phyloP scores from a whole-genome alignment of 2,329 filamentous ascomycete genomes.

The Scopulariopsis brevicaulis region DNA sequence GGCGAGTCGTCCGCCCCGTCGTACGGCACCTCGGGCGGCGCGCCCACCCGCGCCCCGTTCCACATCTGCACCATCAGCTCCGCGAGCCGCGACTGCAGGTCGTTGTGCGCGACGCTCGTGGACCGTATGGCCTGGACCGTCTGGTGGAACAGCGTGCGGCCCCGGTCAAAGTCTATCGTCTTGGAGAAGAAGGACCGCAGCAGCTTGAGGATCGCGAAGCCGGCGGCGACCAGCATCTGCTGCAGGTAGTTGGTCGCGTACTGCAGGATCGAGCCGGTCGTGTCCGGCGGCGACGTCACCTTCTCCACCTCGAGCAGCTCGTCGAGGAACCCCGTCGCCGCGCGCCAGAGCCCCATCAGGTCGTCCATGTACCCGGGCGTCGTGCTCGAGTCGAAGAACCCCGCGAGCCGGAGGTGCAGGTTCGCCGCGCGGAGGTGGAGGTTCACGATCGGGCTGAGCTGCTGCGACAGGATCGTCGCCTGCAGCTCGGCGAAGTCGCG shows the following conservation, averaged over 20 bases:
- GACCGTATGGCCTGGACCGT: conserved; percentile 60
- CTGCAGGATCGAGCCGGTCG: conserved; percentile 43
- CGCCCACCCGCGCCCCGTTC: conserved; percentile 54
- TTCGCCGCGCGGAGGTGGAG: conserved; percentile 63
- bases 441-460: conserved; percentile 44
- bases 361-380: conserved; percentile 64
- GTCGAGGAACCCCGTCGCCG: conserved; percentile 59
- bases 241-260: conserved; percentile 68
- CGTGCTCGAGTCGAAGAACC: conserved; percentile 69
- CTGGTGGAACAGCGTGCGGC: conserved; percentile 57
- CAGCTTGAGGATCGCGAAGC: conserved; percentile 67
- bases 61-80: conserved; percentile 84
- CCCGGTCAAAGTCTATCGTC: conserved; percentile 58
- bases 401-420: conserved; percentile 65
- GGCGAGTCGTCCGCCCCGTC: conserved; percentile 36
- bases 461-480: conserved; percentile 45
- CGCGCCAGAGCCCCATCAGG: conserved; percentile 64
- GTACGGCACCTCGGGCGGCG: conserved; percentile 28
- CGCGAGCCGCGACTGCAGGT: conserved; percentile 67
- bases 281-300: conserved; percentile 28
- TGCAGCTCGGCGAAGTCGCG: conserved; percentile 54
- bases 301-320: conserved; percentile 45
- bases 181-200: conserved; percentile 66
- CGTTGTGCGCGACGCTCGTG: conserved; percentile 66
- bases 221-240: conserved; percentile 75